Evolutionary conservation across 768 basidiomycete genomes (phyloP).

Genomic region (Sporobolomyces roseus): DNA sequence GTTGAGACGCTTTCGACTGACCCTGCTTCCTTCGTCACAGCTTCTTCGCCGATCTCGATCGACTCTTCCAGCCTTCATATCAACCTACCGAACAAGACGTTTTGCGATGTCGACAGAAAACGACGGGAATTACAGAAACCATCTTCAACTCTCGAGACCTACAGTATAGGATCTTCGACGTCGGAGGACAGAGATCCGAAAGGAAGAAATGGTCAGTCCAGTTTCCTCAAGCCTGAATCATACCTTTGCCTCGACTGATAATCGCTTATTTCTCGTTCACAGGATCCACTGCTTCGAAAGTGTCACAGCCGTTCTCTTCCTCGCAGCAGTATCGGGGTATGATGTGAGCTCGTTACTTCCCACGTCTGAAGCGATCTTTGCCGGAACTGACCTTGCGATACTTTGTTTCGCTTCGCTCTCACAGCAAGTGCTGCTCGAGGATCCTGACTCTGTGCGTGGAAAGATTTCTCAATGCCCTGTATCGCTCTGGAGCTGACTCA

Average conservation of each 20-base stretch:
- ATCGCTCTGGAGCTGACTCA: background rate
- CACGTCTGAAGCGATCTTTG: too few species aligned
- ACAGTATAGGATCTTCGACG: slow-evolving; percentile 65
- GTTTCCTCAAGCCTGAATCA: too few species aligned
- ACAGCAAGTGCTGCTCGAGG: slow-evolving; percentile 41
- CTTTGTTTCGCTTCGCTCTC: too few species aligned
- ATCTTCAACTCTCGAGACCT: slow-evolving; percentile 53
- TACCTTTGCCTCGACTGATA: too few species aligned
- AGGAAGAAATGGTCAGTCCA: slow-evolving; percentile 78
- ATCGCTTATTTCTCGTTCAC: too few species aligned
- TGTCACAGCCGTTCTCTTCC: slow-evolving; percentile 83
- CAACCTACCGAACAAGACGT: slow-evolving; percentile 80
- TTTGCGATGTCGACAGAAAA: slow-evolving; percentile 77
- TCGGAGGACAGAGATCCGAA: slow-evolving; percentile 73
- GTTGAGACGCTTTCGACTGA: background rate
- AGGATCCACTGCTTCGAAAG: slow-evolving; percentile 74
- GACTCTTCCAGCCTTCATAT: slow-evolving; percentile 72
- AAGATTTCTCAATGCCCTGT: background rate
- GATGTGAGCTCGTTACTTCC: slow-evolving; percentile 61
- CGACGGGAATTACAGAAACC: slow-evolving; percentile 85
- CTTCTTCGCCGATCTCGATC: slow-evolving; percentile 74
- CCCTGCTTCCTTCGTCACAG: slow-evolving; percentile 50
- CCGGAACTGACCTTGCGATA: background rate
- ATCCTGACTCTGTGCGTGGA: slow-evolving; percentile 40
- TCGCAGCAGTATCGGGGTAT: slow-evolving; percentile 89